Conservation (phyloP, 305 asterid species). For the Fraxinus ornus region DNA sequence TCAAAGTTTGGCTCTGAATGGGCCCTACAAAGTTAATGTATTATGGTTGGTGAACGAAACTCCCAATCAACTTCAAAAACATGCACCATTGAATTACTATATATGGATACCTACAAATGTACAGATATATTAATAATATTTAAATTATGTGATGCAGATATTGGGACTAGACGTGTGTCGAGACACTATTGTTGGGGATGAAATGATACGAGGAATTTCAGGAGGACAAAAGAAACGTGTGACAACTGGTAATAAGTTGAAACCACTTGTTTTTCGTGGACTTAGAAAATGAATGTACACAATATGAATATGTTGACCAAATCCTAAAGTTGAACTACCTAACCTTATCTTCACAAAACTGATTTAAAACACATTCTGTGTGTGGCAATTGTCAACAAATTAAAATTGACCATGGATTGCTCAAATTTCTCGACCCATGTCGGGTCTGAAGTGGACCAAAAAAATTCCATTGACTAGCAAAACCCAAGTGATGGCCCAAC, state of each 20-base stretch:
- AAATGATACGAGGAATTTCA: conserved; percentile 83
- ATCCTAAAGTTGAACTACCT: neutral
- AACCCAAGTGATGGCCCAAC: neutral
- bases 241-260: conserved; percentile 84
- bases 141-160: conserved; percentile 54
- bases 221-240: conserved; percentile 93
- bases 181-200: conserved; percentile 90
- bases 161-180: conserved; percentile 81
- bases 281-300: too few species aligned
- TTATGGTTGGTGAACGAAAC: neutral
- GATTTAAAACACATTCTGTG: neutral
- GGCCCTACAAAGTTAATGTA: neutral
- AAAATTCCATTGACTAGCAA: neutral
- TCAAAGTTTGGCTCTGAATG: neutral
- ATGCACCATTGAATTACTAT: too few species aligned
- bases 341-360: neutral
- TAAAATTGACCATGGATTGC: neutral
- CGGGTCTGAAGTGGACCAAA: neutral
- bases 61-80: neutral
- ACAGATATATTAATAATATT: neutral
- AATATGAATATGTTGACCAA: too few species aligned
- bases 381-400: neutral
- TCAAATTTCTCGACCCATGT: neutral
- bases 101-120: neutral
- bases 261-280: too few species aligned